These are phyloP conservation scores for Phaffomyces antillensis DNA, from an alignment of 805 yeast species.

Conservation along the genomic window DNA sequence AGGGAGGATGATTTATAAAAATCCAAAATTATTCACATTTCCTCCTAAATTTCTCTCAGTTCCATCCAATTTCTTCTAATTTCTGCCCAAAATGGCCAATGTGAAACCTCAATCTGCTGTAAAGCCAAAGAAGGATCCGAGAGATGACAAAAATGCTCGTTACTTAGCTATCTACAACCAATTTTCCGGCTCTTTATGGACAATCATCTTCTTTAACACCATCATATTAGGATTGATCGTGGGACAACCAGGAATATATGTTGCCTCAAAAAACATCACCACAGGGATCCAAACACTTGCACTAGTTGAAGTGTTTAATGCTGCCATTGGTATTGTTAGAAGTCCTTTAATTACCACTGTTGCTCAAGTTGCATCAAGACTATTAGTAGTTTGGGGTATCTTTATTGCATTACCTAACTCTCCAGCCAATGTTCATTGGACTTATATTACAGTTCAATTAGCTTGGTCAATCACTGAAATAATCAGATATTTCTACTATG, in stretches of 20 bases:
- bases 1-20: background rate
- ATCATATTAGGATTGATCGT: slow-evolving; percentile 30
- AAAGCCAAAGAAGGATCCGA: slow-evolving; percentile 1
- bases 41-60: background rate
- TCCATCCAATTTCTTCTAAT: too few species aligned
- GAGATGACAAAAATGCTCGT: slow-evolving; percentile 6
- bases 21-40: background rate
- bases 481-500: slow-evolving; percentile 83
- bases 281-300: slow-evolving; percentile 75
- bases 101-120: background rate
- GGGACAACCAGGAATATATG: slow-evolving; percentile 65
- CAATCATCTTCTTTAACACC: slow-evolving; percentile 39
- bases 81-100: background rate
- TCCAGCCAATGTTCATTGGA: slow-evolving; percentile 52
- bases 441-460: slow-evolving; percentile 57
- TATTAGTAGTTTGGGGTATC: slow-evolving; percentile 77
- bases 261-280: slow-evolving; percentile 48
- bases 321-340: slow-evolving; percentile 71
- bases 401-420: slow-evolving; percentile 68
- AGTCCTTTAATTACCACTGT: slow-evolving; percentile 80
- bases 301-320: slow-evolving; percentile 70
- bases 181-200: slow-evolving; percentile 49
- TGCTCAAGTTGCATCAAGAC: slow-evolving; percentile 82
- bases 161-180: slow-evolving; percentile 42
- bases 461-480: slow-evolving; percentile 97